Conservation (phyloP, 208 protist species). For the Leishmania gerbilli region DNA sequence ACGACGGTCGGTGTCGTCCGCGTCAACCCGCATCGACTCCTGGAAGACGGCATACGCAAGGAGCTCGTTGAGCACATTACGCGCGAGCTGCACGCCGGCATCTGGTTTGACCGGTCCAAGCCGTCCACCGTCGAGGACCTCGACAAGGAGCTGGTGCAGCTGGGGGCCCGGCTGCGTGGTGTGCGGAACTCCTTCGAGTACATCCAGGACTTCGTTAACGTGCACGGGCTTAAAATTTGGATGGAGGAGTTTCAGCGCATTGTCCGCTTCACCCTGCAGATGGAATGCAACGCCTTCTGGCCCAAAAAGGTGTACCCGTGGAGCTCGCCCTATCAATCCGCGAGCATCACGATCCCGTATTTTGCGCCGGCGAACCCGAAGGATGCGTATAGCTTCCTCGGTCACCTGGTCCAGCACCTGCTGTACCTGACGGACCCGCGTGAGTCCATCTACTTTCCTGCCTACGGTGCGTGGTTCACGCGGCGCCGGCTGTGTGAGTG, state of each 20-base stretch:
- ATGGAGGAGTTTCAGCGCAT: slow-evolving; percentile 97
- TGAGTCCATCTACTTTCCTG: slow-evolving; percentile 80
- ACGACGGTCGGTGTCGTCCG: slow-evolving; percentile 97
- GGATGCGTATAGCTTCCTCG: slow-evolving; percentile 86
- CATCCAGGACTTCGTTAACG: slow-evolving; percentile 97
- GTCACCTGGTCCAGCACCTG: slow-evolving; percentile 91
- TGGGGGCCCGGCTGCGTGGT: slow-evolving; percentile 85
- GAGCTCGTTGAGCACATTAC: slow-evolving; percentile 90
- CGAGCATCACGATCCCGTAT: slow-evolving; percentile 94
- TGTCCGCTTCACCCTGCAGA: slow-evolving; percentile 97
- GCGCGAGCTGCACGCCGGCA: slow-evolving; percentile 63
- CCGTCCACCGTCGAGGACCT: slow-evolving; percentile 40
- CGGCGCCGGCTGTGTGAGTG: slow-evolving; percentile 53
- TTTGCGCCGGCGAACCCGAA: slow-evolving; percentile 52
- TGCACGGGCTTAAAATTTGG: slow-evolving; percentile 97
- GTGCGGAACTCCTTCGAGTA: slow-evolving; percentile 96
- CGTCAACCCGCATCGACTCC: slow-evolving; percentile 95
- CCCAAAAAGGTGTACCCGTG: slow-evolving; percentile 93
- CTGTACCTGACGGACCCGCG: slow-evolving; percentile 83
- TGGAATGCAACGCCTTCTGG: slow-evolving; percentile 96
- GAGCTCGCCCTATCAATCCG: slow-evolving; percentile 90
- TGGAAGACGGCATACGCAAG: slow-evolving; percentile 97
- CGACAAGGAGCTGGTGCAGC: slow-evolving; percentile 77
- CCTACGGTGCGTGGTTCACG: slow-evolving; percentile 89
- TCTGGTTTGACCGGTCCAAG: slow-evolving; percentile 63